Evolutionary conservation across 208 protist genomes (phyloP).

Genomic region (Leishmania mexicana): DNA sequence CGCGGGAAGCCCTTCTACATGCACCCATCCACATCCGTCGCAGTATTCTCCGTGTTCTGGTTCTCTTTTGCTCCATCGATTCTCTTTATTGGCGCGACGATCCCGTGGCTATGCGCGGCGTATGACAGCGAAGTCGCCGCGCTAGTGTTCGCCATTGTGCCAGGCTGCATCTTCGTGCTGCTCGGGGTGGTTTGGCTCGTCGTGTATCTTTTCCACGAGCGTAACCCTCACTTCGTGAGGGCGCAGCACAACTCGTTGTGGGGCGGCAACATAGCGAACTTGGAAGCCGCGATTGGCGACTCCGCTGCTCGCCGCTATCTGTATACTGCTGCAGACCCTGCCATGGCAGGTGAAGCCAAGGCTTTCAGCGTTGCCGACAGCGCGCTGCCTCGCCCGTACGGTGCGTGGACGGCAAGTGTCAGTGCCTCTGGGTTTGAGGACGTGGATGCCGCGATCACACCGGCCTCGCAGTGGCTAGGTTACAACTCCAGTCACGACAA

Average conservation of each 20-base stretch:
- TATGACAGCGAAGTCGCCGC: conserved; percentile 36
- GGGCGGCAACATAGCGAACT: background rate
- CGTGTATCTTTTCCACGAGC: conserved; percentile 15
- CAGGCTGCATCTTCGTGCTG: conserved; percentile 45
- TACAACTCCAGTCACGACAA: background rate
- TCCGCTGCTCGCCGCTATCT: background rate
- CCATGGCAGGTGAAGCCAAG: background rate
- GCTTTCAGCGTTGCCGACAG: background rate
- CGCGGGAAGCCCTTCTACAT: conserved; percentile 29
- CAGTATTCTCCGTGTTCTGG: conserved; percentile 48
- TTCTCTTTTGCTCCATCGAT: conserved; percentile 56
- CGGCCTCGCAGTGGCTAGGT: background rate
- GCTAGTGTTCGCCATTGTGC: conserved; percentile 47
- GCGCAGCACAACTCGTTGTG: background rate
- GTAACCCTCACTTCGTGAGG: background rate
- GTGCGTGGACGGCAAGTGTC: background rate
- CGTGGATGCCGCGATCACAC: no score
- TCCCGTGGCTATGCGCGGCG: conserved; percentile 53
- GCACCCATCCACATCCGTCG: conserved; percentile 20
- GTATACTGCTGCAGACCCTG: background rate
- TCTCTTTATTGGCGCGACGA: conserved; percentile 43
- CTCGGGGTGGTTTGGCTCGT: conserved; percentile 34
- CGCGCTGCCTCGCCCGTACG: background rate
- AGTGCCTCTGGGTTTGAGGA: background rate
- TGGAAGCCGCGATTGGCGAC: background rate